These are phyloP conservation scores for Sclerotinia nivalis DNA, from an alignment of 2,329 filamentous ascomycete species.

Conservation along the genomic window DNA sequence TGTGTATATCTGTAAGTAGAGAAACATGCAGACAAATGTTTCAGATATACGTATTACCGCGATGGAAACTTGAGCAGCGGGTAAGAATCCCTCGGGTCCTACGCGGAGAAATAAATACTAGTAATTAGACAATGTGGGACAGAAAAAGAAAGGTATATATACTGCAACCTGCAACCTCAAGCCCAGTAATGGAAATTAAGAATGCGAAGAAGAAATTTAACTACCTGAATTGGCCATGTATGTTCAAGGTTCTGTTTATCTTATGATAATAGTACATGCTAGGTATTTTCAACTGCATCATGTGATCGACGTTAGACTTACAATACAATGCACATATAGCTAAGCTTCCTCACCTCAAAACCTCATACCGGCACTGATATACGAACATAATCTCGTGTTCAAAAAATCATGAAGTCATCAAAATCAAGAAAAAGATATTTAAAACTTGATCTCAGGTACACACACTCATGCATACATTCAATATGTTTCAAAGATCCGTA, in stretches of 20 bases:
- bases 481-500: not conserved
- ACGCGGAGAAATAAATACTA: not conserved
- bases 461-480: too few species aligned
- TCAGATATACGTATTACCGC: too few species aligned
- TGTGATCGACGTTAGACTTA: not conserved
- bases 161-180: not conserved
- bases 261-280: not conserved
- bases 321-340: not conserved
- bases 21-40: too few species aligned
- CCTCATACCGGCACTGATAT: not conserved
- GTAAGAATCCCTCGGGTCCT: not conserved
- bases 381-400: not conserved
- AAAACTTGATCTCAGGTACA: not conserved
- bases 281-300: not conserved
- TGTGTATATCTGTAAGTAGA: too few species aligned
- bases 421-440: not conserved
- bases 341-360: not conserved
- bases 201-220: not conserved
- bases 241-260: not conserved
- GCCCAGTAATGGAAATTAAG: not conserved
- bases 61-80: too few species aligned
- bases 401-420: not conserved
- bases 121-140: not conserved
- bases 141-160: not conserved
- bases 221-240: not conserved